Base-by-base conservation (phyloP, 208 protist genomes). In the Acanthamoeba royreba region DNA sequence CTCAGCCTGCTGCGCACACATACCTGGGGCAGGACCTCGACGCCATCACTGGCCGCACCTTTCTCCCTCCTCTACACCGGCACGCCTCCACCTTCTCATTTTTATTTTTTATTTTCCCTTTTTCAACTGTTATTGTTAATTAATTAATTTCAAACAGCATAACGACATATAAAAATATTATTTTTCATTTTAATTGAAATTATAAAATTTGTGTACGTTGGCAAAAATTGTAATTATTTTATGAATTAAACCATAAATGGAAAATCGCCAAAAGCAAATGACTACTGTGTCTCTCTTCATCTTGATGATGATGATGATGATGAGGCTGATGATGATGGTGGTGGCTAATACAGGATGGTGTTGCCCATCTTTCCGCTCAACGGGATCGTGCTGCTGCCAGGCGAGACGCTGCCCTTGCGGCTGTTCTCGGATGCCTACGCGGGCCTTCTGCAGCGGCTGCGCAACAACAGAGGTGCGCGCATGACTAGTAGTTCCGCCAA, bases 321-420 rank as follows among this genome's bases (percentile, higher is more conserved):
- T 28, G 7, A 28, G 25, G 8, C 53, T 7, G 25, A 28, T 28
- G 53, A n/a, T n/a, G n/a, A 22, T 25, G 19, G 52, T 61, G 19
- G 52, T 25, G 52, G 17, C 52, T 28, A 1, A 7, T 5, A 22
- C 85, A 69, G 52, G 35, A 25, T 91, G 15, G 38, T 72, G 53
- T 28, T 91, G 1, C 85, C 85, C 4, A 72, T 91, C 31, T 91
- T 72, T 19, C 85, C 85, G 33, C 85, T 91, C 33, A 25, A 91
- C 52, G 53, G 85, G 9, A 69, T 91, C 40, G 85, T 91, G 85
- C 52, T 91, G 85, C 43, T 91, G 35, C 85, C 85, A 2, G 85
- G 85, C 49, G 85, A 91, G 52, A 91, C 28, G 1, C 85, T 91
- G 49, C 85, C 85, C 28, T 53, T 91, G 33, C 49, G 85, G 17